Percentiles rank a stretch among this genome's conserved stretches.
phyloP scores from a whole-genome alignment of 495 filamentous ascomycete species.

The Chaetomium fimeti region DNA sequence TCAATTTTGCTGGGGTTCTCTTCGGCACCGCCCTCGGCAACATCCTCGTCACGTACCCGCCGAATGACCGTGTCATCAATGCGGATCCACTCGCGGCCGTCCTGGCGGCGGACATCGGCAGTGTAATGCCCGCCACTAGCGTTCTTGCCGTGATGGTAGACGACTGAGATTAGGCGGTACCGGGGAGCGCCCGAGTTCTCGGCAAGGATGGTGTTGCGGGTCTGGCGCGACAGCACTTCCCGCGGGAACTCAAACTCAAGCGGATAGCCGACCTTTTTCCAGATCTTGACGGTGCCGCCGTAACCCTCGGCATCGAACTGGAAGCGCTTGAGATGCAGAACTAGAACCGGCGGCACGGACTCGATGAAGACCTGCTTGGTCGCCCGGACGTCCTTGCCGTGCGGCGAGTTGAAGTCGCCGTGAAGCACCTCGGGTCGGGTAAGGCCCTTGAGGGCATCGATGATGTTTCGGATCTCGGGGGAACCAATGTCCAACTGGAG shows the following conservation, averaged over 20 bases:
- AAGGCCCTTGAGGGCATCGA: constrained; percentile 82
- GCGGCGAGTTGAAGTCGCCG: constrained; percentile 81
- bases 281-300: constrained; percentile 93
- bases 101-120: constrained; percentile 90
- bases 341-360: constrained; percentile 84
- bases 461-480: constrained; percentile 79
- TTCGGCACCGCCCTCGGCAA: constrained; percentile 80
- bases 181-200: constrained; percentile 65
- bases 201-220: constrained; percentile 60
- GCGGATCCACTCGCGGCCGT: constrained; percentile 90
- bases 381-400: constrained; percentile 70
- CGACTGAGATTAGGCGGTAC: constrained; percentile 85
- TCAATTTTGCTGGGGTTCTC: constrained; percentile 67
- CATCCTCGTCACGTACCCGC: constrained; percentile 82
- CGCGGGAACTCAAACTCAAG: constrained; percentile 90
- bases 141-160: constrained; percentile 97
- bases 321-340: constrained; percentile 95
- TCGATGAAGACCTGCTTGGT: constrained; percentile 97
- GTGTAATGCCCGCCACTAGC: constrained; percentile 96
- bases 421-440: constrained; percentile 81
- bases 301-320: constrained; percentile 83
- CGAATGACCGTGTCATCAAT: constrained; percentile 91
- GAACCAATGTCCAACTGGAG: constrained; percentile 92
- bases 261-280: constrained; percentile 96
- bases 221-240: constrained; percentile 80